Evolutionary conservation across 2,329 filamentous ascomycete genomes (phyloP).

Genomic region (Niveomyces coronatus): DNA sequence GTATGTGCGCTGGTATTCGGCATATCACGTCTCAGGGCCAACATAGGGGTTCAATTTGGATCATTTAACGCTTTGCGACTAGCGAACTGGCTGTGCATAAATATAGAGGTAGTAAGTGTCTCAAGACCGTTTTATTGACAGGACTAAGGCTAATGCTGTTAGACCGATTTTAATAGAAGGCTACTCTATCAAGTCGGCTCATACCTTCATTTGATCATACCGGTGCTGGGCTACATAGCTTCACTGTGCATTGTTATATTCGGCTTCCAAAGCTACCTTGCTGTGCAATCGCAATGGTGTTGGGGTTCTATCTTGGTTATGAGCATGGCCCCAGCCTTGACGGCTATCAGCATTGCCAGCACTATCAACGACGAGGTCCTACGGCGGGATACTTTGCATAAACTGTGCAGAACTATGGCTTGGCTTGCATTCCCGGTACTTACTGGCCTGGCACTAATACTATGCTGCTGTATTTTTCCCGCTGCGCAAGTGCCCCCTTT

Average conservation of each 20-base stretch:
- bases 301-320: constrained; percentile 1
- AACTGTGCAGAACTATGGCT: not conserved
- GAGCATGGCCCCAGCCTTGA: not conserved
- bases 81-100: not conserved
- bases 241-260: not conserved
- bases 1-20: not conserved
- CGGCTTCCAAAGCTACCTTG: not conserved
- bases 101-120: too few species aligned
- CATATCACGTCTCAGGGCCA: not conserved
- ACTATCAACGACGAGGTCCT: not conserved
- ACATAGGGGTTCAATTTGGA: not conserved
- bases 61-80: not conserved
- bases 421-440: not conserved
- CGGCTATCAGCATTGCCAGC: not conserved
- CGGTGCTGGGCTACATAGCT: too few species aligned
- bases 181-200: too few species aligned
- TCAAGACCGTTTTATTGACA: too few species aligned
- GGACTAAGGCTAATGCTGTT: too few species aligned
- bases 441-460: not conserved
- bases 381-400: not conserved
- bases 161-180: too few species aligned
- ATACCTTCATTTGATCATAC: too few species aligned
- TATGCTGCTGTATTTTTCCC: not conserved
- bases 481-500: too few species aligned
- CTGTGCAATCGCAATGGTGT: constrained; percentile 1